Evolutionary conservation across 306 rosid genomes (phyloP), one percentile per base, ranked within the genome.

Genomic region (Prunus mira): DNA sequence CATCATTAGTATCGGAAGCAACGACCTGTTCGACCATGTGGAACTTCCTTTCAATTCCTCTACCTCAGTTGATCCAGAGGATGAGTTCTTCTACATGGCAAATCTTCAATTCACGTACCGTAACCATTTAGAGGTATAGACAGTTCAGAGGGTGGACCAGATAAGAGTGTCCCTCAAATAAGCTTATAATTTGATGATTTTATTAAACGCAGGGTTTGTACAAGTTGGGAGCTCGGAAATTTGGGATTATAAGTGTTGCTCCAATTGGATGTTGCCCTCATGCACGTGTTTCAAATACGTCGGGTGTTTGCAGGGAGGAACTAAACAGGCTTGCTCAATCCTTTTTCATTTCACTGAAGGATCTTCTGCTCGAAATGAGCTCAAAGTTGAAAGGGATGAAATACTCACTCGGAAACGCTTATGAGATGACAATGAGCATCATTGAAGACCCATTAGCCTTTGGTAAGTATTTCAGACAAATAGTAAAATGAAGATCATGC

Each of bases 261-360:
- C 51, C 90, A 34, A 45, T 89, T 32, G 93, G 93, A 7, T 86
- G 89, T 9, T 84, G 83, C 55, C 93, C 93, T 0, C 78, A 70
- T 20, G 27, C 61, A 12, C 76, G 46, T 14, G 79, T 51, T n/a
- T 3, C 1, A 2, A 81, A 76, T 32, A 74, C 43, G 64, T 80
- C 81, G 32, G 65, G 67, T 30, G 49, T 10, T 0, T 81, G 88
- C 41, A 66, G 46, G n/a, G 64, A 38, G 12, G 38, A 62, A 41
- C 60, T 86, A 3, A 89, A 86, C 78, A 72, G 77, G 22, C 77
- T 82, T 74, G 78, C 78, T 65, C 49, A 4, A 19, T n/a, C n/a
- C 9, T 74, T 63, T 74, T 20, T 47, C 19, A 32, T 28, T 1
- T 10, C n/a, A 13, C 28, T 17, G 20, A 0, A 30, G 38, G n/a